A percentile compares a stretch with the other conserved stretches of the same genome.
Evolutionary conservation across 1,284 basidiomycete genomes (phyloP).

Genomic region (Pseudozyma flocculosa): DNA sequence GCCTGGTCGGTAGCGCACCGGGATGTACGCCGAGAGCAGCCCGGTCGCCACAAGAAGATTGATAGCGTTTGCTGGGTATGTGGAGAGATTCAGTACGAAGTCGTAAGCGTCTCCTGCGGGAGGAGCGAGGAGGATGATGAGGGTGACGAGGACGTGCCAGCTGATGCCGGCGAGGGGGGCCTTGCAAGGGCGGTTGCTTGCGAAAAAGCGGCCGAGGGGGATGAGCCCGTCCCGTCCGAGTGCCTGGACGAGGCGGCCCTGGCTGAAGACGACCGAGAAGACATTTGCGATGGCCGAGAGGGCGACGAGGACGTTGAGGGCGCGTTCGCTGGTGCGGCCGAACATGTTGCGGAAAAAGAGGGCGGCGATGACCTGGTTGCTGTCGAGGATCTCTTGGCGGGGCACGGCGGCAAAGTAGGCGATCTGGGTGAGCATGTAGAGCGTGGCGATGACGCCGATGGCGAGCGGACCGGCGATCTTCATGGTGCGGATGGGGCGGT

Average conservation of each 20-base stretch:
- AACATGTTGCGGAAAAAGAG: conserved; percentile 66
- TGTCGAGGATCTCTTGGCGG: conserved; percentile 61
- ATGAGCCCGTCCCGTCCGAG: conserved; percentile 65
- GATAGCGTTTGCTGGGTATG: conserved; percentile 62
- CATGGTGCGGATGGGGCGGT: conserved; percentile 61
- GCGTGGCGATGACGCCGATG: conserved; percentile 61
- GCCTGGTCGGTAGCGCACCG: conserved; percentile 7
- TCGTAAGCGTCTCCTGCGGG: conserved; percentile 65
- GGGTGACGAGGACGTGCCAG: conserved; percentile 58
- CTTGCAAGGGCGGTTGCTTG: conserved; percentile 62
- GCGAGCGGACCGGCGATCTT: conserved; percentile 66
- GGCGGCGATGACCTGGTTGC: conserved; percentile 64
- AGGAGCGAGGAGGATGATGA: conserved; percentile 65
- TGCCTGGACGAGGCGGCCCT: conserved; percentile 63
- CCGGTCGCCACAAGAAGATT: conserved; percentile 66
- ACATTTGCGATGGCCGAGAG: conserved; percentile 61
- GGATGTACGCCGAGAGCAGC: conserved; percentile 60
- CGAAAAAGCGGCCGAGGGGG: conserved; percentile 62
- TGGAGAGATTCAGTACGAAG: conserved; percentile 66
- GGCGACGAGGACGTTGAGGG: conserved; percentile 64
- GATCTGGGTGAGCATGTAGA: conserved; percentile 64
- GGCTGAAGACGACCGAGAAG: conserved; percentile 61
- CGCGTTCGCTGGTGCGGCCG: conserved; percentile 62
- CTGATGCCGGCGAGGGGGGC: conserved; percentile 63
- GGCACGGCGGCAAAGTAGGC: conserved; percentile 62